These are phyloP conservation scores for Metschnikowia borealis DNA, from an alignment of 805 yeast species.

Conservation along the genomic window DNA sequence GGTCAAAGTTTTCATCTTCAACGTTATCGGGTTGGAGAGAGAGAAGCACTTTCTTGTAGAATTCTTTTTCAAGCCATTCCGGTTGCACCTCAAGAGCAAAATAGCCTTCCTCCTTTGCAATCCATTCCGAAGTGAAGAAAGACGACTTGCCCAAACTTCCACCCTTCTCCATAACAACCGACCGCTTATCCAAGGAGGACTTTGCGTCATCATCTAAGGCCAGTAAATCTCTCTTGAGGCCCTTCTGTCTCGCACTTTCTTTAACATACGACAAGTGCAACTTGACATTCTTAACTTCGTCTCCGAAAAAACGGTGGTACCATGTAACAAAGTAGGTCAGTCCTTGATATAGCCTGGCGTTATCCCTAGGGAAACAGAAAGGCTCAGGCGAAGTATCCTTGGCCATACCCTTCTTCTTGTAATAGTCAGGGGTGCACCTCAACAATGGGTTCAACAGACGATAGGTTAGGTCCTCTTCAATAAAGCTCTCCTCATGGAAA, in stretches of 20 bases:
- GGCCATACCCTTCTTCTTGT: slow-evolving; percentile 59
- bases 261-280: slow-evolving; percentile 64
- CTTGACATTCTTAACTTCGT: slow-evolving; percentile 56
- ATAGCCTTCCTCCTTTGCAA: slow-evolving; percentile 55
- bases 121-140: slow-evolving; percentile 72
- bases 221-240: slow-evolving; percentile 44
- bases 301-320: slow-evolving; percentile 63
- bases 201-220: slow-evolving; percentile 10
- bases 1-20: slow-evolving; percentile 63
- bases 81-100: slow-evolving; percentile 57
- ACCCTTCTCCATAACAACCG: slow-evolving; percentile 36
- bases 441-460: slow-evolving; percentile 70
- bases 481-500: slow-evolving; percentile 50
- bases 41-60: slow-evolving; percentile 54
- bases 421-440: slow-evolving; percentile 80
- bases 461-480: slow-evolving; percentile 72
- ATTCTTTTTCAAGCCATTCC: slow-evolving; percentile 57
- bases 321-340: slow-evolving; percentile 74
- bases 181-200: slow-evolving; percentile 20
- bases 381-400: slow-evolving; percentile 61
- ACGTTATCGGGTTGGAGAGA: slow-evolving; percentile 71
- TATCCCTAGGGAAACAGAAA: slow-evolving; percentile 79
- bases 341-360: slow-evolving; percentile 52
- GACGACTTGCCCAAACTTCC: slow-evolving; percentile 35
- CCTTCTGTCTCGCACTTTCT: slow-evolving; percentile 53